Conservation (phyloP, 345 rosid genomes). For the Gossypium stocksii region DNA sequence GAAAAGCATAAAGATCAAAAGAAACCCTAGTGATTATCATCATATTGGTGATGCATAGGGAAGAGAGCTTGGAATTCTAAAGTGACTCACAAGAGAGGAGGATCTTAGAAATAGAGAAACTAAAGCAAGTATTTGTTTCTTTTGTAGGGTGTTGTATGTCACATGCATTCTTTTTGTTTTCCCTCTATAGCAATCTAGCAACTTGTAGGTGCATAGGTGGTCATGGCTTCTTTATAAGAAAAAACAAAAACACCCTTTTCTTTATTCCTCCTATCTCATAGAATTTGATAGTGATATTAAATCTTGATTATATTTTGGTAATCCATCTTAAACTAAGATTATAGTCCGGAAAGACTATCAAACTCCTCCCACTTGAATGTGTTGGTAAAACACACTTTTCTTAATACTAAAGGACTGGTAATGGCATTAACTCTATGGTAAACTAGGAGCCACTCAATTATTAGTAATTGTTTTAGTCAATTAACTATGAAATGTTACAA, state of each 20-base stretch:
- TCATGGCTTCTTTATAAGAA: constrained; percentile 19
- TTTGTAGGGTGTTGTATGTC: constrained; percentile 19
- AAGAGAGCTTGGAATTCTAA: constrained; percentile 17
- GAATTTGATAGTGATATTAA: too few species aligned
- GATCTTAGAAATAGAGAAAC: neutral
- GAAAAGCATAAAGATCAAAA: too few species aligned
- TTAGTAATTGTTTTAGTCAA: too few species aligned
- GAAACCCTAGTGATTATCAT: too few species aligned
- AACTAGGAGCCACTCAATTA: neutral
- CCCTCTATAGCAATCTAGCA: constrained; percentile 25
- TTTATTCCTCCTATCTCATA: too few species aligned
- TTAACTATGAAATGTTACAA: too few species aligned
- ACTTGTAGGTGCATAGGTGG: constrained; percentile 19
- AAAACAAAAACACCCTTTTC: too few species aligned
- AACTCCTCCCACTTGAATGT: too few species aligned
- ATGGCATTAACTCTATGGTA: constrained; percentile 14
- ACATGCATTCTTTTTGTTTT: constrained; percentile 10
- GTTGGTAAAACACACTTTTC: constrained; percentile 26
- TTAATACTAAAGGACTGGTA: constrained; percentile 37
- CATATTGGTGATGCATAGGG: too few species aligned
- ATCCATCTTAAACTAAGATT: too few species aligned
- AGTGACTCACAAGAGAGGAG: neutral
- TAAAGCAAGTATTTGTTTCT: constrained; percentile 35
- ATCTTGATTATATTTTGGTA: too few species aligned
- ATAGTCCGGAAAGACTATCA: too few species aligned